A percentile compares a stretch with the other conserved stretches of the same genome.
Evolutionary conservation across 768 basidiomycete genomes (phyloP).

Genomic region (Daedaleopsis nitida): DNA sequence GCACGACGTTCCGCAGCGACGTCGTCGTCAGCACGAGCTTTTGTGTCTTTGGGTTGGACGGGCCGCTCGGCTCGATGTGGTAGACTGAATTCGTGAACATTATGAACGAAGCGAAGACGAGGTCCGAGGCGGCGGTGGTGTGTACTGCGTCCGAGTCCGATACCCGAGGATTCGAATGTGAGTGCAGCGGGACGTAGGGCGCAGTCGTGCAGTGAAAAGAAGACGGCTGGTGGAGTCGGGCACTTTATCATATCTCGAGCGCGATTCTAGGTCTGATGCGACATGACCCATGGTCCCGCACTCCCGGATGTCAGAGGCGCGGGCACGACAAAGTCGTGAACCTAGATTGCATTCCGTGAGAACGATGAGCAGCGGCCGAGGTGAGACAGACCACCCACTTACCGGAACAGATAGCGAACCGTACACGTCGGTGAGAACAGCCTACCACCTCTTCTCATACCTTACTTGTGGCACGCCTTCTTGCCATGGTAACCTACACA

Average conservation of each 20-base stretch:
- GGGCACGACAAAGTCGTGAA: not conserved
- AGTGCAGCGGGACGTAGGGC: no score
- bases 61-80: constrained; percentile 11
- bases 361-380: not conserved
- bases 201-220: not conserved
- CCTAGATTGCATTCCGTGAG: constrained; percentile 4
- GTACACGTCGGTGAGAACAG: not conserved
- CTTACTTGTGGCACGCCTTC: not conserved
- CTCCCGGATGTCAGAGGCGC: not conserved
- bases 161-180: no score
- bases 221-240: not conserved
- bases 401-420: not conserved
- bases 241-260: not conserved
- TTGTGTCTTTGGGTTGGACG: constrained; percentile 11
- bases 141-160: no score
- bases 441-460: not conserved
- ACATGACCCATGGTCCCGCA: not conserved
- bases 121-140: not conserved
- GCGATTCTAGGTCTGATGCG: not conserved
- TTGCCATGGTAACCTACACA: constrained; percentile 20
- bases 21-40: constrained; percentile 42
- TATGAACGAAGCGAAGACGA: not conserved
- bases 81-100: constrained; percentile 16
- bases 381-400: not conserved
- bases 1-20: constrained; percentile 37